Evolutionary conservation across 495 filamentous ascomycete species (phyloP).

Genomic region (Penicillium manginii): DNA sequence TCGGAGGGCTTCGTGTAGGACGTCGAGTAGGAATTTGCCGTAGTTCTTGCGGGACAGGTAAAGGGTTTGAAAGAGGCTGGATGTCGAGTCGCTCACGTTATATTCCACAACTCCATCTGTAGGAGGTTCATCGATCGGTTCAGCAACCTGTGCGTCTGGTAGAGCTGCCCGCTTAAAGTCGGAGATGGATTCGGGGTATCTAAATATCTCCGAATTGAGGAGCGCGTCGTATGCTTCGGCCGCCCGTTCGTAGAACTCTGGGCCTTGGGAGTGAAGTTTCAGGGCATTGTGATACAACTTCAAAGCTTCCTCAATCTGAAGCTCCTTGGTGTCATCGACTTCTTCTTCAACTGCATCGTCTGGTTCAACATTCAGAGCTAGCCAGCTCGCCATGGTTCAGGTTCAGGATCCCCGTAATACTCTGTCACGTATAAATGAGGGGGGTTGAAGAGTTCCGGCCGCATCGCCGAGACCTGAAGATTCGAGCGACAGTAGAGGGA

Average conservation of each 20-base stretch:
- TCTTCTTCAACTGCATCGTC: slow-evolving; percentile 90
- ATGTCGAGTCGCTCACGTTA: slow-evolving; percentile 63
- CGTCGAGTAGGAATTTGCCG: slow-evolving; percentile 85
- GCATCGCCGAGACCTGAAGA: slow-evolving; percentile 22
- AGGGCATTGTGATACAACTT: slow-evolving; percentile 93
- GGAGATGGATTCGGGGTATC: slow-evolving; percentile 79
- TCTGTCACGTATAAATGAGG: slow-evolving; percentile 3
- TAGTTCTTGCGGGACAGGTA: slow-evolving; percentile 95
- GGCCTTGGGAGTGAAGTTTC: slow-evolving; percentile 88
- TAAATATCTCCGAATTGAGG: slow-evolving; percentile 92
- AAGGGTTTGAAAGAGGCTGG: slow-evolving; percentile 83
- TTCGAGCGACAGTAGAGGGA: not conserved
- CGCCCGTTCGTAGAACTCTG: slow-evolving; percentile 73
- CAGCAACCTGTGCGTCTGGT: slow-evolving; percentile 59
- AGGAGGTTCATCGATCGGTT: slow-evolving; percentile 44
- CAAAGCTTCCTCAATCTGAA: slow-evolving; percentile 95
- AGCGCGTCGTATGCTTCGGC: slow-evolving; percentile 81
- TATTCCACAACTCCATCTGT: slow-evolving; percentile 46
- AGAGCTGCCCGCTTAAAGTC: slow-evolving; percentile 71
- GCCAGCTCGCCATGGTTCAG: slow-evolving; percentile 60
- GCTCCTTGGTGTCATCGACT: slow-evolving; percentile 90
- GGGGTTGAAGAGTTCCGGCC: not conserved
- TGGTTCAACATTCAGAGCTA: slow-evolving; percentile 88
- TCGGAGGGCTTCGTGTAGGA: slow-evolving; percentile 53
- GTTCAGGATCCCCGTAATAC: slow-evolving; percentile 9